Percentiles rank a stretch among this genome's conserved stretches.
Evolutionary conservation across 2,329 filamentous ascomycete species (phyloP).

Genomic region (Nemania diffusa): DNA sequence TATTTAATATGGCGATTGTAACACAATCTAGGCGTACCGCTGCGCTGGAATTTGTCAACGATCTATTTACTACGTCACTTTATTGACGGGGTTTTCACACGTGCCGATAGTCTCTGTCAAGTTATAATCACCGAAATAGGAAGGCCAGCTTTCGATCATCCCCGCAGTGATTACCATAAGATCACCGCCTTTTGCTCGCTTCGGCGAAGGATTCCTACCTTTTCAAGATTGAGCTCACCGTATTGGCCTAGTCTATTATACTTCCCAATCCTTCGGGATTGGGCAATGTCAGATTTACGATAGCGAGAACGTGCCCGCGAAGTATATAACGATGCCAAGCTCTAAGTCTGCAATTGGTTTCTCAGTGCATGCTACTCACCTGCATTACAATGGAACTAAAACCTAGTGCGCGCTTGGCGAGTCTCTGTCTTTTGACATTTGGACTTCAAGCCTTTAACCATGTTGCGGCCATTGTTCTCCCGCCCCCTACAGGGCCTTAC

Average conservation of each 20-base stretch:
- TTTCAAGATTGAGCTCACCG: not conserved
- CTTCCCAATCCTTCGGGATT: not conserved
- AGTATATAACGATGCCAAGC: not conserved
- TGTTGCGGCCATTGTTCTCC: slow-evolving; percentile 6
- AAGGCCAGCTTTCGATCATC: not conserved
- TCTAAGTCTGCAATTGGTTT: not conserved
- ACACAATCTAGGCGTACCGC: too few species aligned
- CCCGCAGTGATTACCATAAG: not conserved
- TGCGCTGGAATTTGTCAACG: not conserved
- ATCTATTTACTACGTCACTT: not conserved
- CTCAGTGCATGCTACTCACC: not conserved
- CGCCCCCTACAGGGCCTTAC: slow-evolving; percentile 21
- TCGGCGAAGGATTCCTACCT: not conserved
- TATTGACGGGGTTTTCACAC: too few species aligned
- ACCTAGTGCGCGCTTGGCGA: not conserved
- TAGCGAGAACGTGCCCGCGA: too few species aligned
- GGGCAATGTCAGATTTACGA: too few species aligned
- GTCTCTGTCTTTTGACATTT: not conserved
- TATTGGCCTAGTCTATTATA: not conserved
- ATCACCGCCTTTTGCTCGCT: not conserved
- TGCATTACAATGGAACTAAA: not conserved
- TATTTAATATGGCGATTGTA: too few species aligned
- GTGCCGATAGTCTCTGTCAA: not conserved
- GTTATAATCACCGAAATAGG: not conserved
- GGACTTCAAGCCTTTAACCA: slow-evolving; percentile 2